Base-by-base conservation (phyloP, 148 eudicot genomes). In the Cornus florida region DNA sequence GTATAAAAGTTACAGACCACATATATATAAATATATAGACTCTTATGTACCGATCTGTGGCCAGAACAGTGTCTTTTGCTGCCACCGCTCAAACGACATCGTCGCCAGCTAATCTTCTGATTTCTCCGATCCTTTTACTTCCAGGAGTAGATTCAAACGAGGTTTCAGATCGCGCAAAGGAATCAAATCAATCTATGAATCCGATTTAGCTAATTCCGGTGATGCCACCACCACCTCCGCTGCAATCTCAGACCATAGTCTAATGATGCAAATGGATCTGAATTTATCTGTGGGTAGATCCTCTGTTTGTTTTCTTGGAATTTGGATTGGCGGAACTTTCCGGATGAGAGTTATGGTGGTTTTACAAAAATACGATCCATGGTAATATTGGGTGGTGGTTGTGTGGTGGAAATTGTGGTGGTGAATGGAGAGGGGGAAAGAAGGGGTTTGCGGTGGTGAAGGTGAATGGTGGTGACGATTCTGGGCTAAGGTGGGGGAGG, bases 81-180 rank as follows among this genome's bases (percentile, higher is more conserved):
- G 66, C 66, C 90, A 4, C 73, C 41, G 57, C n/a, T 60, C 17
- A 85, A 70, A 71, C 82, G 28, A 64, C 80, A 28, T 28, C 28
- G 33, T 67, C 85, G 50, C 59, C 72, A 22, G 71, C 65, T 23
- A 80, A 77, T 83, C 91, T 86, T 6, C 79, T 79, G 23, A 87
- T 88, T 5, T 83, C 85, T 1, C 84, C 92, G 0, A 85, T 86
- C 13, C 78, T 95, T 0, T 91, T 94, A 3, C 90, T 88, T 6
- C 97, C 98, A 0, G 95, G 95, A 33, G 83, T 77, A 1, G 91
- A 82, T 7, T 77, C 84, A 12, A 33, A 77, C 7, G 88, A 84
- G 24, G 69, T 57, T 31, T 78, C 85, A 4, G 70, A 66, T 41
- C 70, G 62, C 22, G 66, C 59, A 23, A 16, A 59, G 20, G 84